Percentiles rank a stretch among this genome's conserved stretches.
These are phyloP conservation scores for Lichtheimia ornata DNA, from an alignment of 371 early-diverging fungal species.

Conservation along the genomic window DNA sequence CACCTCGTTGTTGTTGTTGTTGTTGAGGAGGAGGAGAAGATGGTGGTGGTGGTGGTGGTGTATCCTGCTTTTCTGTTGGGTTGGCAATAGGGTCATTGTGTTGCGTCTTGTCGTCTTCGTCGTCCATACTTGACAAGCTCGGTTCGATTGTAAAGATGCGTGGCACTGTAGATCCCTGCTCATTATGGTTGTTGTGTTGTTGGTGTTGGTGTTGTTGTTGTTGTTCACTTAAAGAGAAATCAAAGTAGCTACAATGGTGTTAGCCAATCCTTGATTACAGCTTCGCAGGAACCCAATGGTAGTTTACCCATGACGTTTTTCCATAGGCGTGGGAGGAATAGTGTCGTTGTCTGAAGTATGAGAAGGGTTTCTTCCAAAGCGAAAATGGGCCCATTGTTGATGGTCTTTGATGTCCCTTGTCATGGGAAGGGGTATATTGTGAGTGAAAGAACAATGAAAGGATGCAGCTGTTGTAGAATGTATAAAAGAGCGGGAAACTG, in stretches of 20 bases:
- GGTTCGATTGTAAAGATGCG: constrained; percentile 10
- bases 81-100: neutral
- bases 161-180: neutral
- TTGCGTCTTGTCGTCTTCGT: constrained; percentile 1
- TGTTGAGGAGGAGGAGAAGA: neutral
- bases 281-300: neutral
- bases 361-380: constrained; percentile 3
- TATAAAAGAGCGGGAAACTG: neutral
- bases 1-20: constrained; percentile 4
- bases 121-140: constrained; percentile 1
- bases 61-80: neutral
- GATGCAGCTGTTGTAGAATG: neutral
- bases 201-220: neutral
- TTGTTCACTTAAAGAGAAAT: constrained; percentile 1
- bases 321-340: constrained; percentile 14
- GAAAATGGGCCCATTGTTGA: neutral
- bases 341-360: neutral
- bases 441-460: neutral
- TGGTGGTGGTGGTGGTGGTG: no score
- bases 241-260: constrained; percentile 11
- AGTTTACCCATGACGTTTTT: constrained; percentile 11
- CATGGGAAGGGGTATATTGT: no score
- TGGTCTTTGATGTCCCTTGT: no score
- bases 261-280: neutral
- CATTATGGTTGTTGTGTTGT: neutral